Evolutionary conservation across 768 basidiomycete species (phyloP).

Genomic region (Tulasnella sp.): DNA sequence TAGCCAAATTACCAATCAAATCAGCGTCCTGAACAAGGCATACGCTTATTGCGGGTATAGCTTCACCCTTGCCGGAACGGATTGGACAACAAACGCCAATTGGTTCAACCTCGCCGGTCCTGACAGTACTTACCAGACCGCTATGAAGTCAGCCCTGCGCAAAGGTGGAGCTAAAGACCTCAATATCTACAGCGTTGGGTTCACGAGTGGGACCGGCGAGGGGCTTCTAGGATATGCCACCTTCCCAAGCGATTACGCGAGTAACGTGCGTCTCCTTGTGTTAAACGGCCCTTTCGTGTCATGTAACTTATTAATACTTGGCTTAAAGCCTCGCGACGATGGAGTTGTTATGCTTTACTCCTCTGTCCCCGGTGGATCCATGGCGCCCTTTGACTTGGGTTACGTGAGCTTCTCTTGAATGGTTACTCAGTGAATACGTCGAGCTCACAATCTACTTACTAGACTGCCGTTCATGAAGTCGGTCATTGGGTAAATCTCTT

Average conservation of each 20-base stretch:
- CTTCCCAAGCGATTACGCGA: constrained; percentile 37
- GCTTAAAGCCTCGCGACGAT: constrained; percentile 37
- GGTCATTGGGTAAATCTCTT: constrained; percentile 41
- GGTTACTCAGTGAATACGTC: not conserved
- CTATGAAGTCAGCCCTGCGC: constrained; percentile 43
- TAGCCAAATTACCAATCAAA: constrained; percentile 33
- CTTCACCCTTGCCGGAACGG: constrained; percentile 32
- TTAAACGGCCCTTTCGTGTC: not conserved
- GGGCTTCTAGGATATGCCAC: constrained; percentile 42
- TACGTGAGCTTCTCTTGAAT: constrained; percentile 4
- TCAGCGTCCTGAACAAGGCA: constrained; percentile 32
- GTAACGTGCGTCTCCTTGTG: not conserved
- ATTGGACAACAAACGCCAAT: constrained; percentile 32
- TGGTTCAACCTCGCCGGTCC: constrained; percentile 37
- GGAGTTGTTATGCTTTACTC: constrained; percentile 42
- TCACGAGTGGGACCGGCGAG: constrained; percentile 33
- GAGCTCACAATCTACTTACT: constrained; percentile 18
- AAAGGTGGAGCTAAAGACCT: constrained; percentile 35
- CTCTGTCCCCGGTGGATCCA: constrained; percentile 38
- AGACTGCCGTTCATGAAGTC: constrained; percentile 42
- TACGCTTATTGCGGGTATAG: constrained; percentile 31
- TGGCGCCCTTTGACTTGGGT: constrained; percentile 23
- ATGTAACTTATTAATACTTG: not conserved
- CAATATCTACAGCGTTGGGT: constrained; percentile 42
- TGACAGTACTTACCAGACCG: constrained; percentile 37